Conservation (phyloP, 148 eudicot genomes). For the Mesembryanthemum crystallinum region DNA sequence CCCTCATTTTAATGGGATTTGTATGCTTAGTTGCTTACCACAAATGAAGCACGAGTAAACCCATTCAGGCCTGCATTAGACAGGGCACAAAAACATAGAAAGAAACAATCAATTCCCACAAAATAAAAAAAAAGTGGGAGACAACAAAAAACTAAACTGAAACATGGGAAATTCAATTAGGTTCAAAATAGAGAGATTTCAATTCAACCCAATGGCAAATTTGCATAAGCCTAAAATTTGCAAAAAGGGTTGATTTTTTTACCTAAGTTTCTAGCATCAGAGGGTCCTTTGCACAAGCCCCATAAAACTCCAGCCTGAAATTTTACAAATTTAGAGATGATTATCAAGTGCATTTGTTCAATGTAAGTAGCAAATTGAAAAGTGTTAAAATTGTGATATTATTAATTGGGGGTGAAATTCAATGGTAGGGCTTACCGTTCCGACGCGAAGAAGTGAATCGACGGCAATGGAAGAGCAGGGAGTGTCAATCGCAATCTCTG, state of each 20-base stretch:
- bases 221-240: not conserved
- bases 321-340: not conserved
- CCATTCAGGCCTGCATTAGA: constrained; percentile 50
- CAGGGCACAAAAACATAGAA: not conserved
- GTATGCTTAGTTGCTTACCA: constrained; percentile 42
- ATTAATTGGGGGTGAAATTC: not conserved
- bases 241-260: not conserved
- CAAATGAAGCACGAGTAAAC: constrained; percentile 49
- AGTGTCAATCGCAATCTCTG: constrained; percentile 28
- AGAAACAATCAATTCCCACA: not conserved
- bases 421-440: constrained; percentile 44
- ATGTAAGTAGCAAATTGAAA: not conserved
- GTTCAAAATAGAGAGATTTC: not conserved
- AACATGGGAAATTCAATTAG: not conserved
- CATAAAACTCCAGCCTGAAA: constrained; percentile 77
- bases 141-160: not conserved
- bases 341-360: not conserved
- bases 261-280: constrained; percentile 67
- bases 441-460: constrained; percentile 55
- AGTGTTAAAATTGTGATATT: not conserved
- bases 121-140: constrained; percentile 4
- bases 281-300: constrained; percentile 79
- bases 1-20: not conserved
- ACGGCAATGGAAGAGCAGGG: constrained; percentile 77
- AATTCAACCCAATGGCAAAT: not conserved